Evolutionary conservation across 768 basidiomycete species (phyloP).

Genomic region (Tulasnella sp.): DNA sequence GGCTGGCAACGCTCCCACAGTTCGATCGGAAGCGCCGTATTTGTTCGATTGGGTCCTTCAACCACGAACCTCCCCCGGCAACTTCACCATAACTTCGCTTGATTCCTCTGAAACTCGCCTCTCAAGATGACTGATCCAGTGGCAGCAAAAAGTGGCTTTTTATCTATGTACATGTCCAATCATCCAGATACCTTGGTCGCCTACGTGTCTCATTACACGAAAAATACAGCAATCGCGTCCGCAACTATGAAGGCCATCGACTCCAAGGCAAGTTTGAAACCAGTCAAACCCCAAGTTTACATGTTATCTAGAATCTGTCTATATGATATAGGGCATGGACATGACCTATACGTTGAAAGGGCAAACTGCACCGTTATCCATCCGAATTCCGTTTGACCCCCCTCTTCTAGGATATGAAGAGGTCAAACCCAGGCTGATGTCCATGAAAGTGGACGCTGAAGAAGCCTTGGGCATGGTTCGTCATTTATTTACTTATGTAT

Average conservation of each 20-base stretch:
- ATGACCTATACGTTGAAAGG: slow-evolving; percentile 52
- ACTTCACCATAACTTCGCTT: background rate
- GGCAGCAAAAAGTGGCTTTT: slow-evolving; percentile 63
- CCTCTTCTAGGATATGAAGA: slow-evolving; percentile 69
- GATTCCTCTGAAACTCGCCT: background rate
- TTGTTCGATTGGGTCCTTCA: background rate
- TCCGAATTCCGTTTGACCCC: slow-evolving; percentile 57
- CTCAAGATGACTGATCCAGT: slow-evolving; percentile 48
- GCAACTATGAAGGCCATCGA: slow-evolving; percentile 67
- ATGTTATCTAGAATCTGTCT: background rate
- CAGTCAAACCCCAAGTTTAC: background rate
- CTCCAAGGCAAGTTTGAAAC: slow-evolving; percentile 42
- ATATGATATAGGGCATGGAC: slow-evolving; percentile 51
- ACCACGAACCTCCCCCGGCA: background rate
- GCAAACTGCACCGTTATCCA: slow-evolving; percentile 37
- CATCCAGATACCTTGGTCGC: slow-evolving; percentile 81
- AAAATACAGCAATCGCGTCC: slow-evolving; percentile 29
- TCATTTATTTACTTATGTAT: background rate
- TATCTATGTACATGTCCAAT: slow-evolving; percentile 76
- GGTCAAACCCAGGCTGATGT: slow-evolving; percentile 67
- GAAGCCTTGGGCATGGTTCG: slow-evolving; percentile 72
- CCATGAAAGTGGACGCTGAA: slow-evolving; percentile 75
- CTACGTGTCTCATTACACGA: slow-evolving; percentile 42
- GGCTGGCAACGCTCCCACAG: background rate
- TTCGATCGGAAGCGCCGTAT: background rate